A percentile compares a stretch with the other conserved stretches of the same genome.
Evolutionary conservation across 345 rosid species (phyloP).

Genomic region (Camelina laxa): DNA sequence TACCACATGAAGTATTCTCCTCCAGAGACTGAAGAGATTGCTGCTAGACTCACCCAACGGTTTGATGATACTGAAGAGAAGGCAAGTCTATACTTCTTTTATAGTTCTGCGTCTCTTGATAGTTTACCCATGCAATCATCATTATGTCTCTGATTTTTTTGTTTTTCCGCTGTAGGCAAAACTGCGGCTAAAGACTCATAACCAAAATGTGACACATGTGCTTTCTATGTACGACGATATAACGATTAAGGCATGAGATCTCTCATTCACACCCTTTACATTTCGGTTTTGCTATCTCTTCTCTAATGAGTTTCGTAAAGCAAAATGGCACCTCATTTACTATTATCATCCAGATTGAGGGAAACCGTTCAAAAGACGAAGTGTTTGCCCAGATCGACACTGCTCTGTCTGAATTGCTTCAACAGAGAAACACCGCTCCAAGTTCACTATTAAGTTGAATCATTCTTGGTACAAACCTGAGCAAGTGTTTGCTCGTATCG

Average conservation of each 20-base stretch:
- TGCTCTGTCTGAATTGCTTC: conserved; percentile 57
- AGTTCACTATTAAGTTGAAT: conserved; percentile 53
- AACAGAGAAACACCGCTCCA: conserved; percentile 47
- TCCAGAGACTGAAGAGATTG: conserved; percentile 85
- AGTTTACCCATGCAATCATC: not conserved
- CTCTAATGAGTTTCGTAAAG: conserved; percentile 14
- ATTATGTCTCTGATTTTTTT: not conserved
- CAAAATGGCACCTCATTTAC: conserved; percentile 2
- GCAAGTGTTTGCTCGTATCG: conserved; percentile 46
- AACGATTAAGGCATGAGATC: conserved; percentile 66
- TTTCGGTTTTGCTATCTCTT: conserved; percentile 9
- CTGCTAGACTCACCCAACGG: conserved; percentile 83
- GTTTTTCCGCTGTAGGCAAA: conserved; percentile 59
- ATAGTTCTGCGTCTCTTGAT: not conserved
- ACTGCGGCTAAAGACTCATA: conserved; percentile 76
- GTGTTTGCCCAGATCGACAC: conserved; percentile 65
- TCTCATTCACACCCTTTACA: conserved; percentile 36
- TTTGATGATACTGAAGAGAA: conserved; percentile 96
- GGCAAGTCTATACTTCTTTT: conserved; percentile 53
- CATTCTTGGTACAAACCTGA: conserved; percentile 24
- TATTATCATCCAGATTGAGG: conserved; percentile 57
- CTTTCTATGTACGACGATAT: conserved; percentile 79
- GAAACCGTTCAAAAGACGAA: conserved; percentile 60
- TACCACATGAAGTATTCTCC: conserved; percentile 93
- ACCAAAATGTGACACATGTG: conserved; percentile 81